Evolutionary conservation across 176 grass and related monocot species (phyloP).

Genomic region (Oryza punctata): DNA sequence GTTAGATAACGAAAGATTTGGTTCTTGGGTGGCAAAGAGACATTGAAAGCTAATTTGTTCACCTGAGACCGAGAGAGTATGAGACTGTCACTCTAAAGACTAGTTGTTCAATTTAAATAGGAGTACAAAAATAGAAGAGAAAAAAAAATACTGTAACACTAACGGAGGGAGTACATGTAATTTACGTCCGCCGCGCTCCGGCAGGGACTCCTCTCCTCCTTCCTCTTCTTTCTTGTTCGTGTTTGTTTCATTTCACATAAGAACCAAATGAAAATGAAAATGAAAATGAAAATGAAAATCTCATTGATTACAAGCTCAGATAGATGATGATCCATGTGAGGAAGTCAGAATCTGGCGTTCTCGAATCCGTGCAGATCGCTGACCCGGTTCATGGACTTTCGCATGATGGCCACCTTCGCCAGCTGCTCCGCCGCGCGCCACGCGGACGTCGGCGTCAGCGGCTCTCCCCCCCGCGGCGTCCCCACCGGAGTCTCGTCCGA

Average conservation of each 20-base stretch:
- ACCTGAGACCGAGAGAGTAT: too few relatives aligned
- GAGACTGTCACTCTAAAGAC: too few relatives aligned
- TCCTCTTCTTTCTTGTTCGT: too few relatives aligned
- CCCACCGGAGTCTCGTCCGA: conserved; percentile 9
- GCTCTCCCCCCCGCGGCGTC: conserved; percentile 53
- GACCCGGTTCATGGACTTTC: conserved; percentile 87
- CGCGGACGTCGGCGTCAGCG: conserved; percentile 79
- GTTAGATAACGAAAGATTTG: too few relatives aligned
- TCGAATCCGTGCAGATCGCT: conserved; percentile 94
- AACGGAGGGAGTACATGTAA: neutral
- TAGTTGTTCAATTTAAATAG: neutral
- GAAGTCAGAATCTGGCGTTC: conserved; percentile 82
- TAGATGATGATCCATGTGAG: too few relatives aligned
- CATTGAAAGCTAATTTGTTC: too few relatives aligned
- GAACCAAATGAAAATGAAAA: neutral
- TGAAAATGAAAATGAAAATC: neutral
- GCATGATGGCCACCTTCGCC: conserved; percentile 93
- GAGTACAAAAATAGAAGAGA: neutral
- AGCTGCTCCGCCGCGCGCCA: conserved; percentile 98
- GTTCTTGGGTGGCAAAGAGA: too few relatives aligned
- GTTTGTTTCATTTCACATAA: neutral
- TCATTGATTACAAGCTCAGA: neutral
- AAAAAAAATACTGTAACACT: neutral
- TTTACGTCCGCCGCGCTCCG: neutral
- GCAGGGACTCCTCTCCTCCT: neutral